Evolutionary conservation across 2,329 filamentous ascomycete species (phyloP), one percentile per base, ranked within the genome.

Genomic region (Leptographium lundbergii): DNA sequence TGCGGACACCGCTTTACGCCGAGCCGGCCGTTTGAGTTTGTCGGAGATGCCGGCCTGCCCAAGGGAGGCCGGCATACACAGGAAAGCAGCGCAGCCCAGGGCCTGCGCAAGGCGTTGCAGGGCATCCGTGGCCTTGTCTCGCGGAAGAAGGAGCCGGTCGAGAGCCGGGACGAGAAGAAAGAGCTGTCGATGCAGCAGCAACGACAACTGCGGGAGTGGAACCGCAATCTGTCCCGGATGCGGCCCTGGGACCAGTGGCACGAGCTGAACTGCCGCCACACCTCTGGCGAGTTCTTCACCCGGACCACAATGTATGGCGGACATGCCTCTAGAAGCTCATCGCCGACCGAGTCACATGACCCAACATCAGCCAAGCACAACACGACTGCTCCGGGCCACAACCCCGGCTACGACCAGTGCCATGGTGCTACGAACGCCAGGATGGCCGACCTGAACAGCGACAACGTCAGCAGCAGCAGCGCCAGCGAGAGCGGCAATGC

Each of bases 171-270:
- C 9, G 24, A 36, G 22, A 25, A 14, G n/a, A 6, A 4, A 4
- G 17, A 17, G 34, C 42, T 50, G 45, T 45, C 39, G 53, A 19
- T 17, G 14, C 19, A 57, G 42, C 39, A 58, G 51, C 55, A 57
- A 29, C 52, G 52, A 36, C 39, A 58, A 47, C 55, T 56, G 42
- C 52, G 52, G 34, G 56, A 32, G n/a, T 56, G 24, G 22, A 24
- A 48, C 19, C 54, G 45, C 25, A 17, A 29, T 6, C 53, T 48
- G n/a, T n/a, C 19, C 11, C 42, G 55, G 13, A 50, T 57, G 55
- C 52, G 50, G 34, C 48, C 57, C 24, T 64, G 61, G 61, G 53
- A 57, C 47, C 36, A 57, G 54, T 64, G 63, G 63, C 59, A 64
- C 22, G 47, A 60, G 54, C 10, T 60, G 25, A 63, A 64, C 59